Conservation (phyloP, 2,329 filamentous ascomycete species). For the Epichloe coenophiala region DNA sequence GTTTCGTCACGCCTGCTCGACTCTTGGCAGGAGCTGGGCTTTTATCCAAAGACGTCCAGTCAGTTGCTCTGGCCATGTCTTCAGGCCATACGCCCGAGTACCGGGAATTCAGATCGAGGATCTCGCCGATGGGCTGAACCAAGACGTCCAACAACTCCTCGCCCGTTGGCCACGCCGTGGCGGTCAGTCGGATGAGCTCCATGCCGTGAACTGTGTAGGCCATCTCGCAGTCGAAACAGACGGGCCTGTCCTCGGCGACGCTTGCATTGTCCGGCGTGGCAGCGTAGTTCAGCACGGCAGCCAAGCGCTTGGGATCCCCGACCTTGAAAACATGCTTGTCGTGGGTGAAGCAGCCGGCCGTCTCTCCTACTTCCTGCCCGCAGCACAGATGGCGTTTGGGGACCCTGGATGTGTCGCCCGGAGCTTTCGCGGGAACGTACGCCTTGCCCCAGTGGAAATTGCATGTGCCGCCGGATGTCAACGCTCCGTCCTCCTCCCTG, state of each 20-base stretch:
- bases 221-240: slow-evolving; percentile 97
- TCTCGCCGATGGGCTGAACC: slow-evolving; percentile 68
- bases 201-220: slow-evolving; percentile 80
- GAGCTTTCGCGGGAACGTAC: slow-evolving; percentile 42
- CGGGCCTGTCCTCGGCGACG: slow-evolving; percentile 41
- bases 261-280: slow-evolving; percentile 55
- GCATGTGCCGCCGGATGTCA: slow-evolving; percentile 67
- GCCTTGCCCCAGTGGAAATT: slow-evolving; percentile 67
- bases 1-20: slow-evolving; percentile 9
- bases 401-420: slow-evolving; percentile 41
- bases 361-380: slow-evolving; percentile 57
- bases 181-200: slow-evolving; percentile 82
- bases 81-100: slow-evolving; percentile 79
- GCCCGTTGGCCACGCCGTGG: slow-evolving; percentile 72
- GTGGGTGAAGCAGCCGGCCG: slow-evolving; percentile 57
- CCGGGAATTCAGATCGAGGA: slow-evolving; percentile 81
- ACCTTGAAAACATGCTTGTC: slow-evolving; percentile 81
- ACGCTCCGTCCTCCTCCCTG: slow-evolving; percentile 58
- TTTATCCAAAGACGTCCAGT: slow-evolving; percentile 26
- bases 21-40: neutral
- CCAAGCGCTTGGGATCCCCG: slow-evolving; percentile 60
- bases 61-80: slow-evolving; percentile 56
- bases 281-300: slow-evolving; percentile 65
- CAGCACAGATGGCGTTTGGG: slow-evolving; percentile 67
- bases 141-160: slow-evolving; percentile 68